A percentile compares a stretch with the other conserved stretches of the same genome.
Conservation (phyloP, 1,284 basidiomycete species). For the Boletellus deceptivus region DNA sequence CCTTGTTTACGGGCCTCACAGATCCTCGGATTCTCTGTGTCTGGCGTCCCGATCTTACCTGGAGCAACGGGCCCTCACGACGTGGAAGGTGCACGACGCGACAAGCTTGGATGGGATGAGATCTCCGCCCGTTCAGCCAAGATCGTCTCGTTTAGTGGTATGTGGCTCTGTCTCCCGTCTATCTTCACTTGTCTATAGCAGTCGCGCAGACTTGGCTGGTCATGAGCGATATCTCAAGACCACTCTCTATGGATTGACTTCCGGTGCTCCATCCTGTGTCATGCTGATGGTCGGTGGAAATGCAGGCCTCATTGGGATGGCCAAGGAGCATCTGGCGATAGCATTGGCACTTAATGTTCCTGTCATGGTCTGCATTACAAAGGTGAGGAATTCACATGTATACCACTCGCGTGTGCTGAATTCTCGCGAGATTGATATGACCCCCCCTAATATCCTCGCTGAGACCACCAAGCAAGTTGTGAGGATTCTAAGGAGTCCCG, state of each 20-base stretch:
- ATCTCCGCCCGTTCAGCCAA: conserved; percentile 91
- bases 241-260: conserved; percentile 92
- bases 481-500: conserved; percentile 92
- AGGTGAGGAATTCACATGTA: conserved; percentile 48
- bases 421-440: conserved; percentile 85
- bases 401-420: conserved; percentile 7
- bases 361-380: conserved; percentile 92
- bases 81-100: conserved; percentile 64
- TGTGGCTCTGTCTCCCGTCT: conserved; percentile 1
- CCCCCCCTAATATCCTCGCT: conserved; percentile 85
- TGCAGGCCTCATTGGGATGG: conserved; percentile 96
- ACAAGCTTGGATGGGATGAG: conserved; percentile 94
- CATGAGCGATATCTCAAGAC: conserved; percentile 92
- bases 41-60: conserved; percentile 76
- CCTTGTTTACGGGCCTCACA: conserved; percentile 28
- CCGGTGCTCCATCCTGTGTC: conserved; percentile 92
- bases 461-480: conserved; percentile 91
- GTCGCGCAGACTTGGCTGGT: conserved; percentile 74
- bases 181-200: background rate
- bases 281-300: conserved; percentile 97
- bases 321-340: conserved; percentile 95
- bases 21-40: conserved; percentile 83
- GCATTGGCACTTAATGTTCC: conserved; percentile 92
- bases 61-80: conserved; percentile 53
- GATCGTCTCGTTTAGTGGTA: conserved; percentile 92